phyloP scores from a whole-genome alignment of 495 filamentous ascomycete species.

The Penicillium odoratum region DNA sequence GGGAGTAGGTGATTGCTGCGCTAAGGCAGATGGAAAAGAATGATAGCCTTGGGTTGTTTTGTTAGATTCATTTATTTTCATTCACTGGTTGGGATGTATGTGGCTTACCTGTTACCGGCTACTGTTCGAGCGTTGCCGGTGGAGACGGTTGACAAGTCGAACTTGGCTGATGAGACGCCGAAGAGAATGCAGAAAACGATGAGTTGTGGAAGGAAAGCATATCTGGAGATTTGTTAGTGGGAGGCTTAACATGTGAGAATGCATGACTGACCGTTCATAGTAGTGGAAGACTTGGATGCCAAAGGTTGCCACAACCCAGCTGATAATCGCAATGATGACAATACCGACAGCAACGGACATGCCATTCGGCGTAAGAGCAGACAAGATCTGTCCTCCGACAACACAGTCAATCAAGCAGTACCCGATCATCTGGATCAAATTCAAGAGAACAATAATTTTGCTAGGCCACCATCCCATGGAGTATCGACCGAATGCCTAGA shows the following conservation, averaged over 20 bases:
- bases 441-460: slow-evolving; percentile 70
- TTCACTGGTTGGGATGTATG: not conserved
- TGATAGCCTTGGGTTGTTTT: slow-evolving; percentile 45
- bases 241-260: too few relatives aligned
- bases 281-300: slow-evolving; percentile 70
- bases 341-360: slow-evolving; percentile 69
- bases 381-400: slow-evolving; percentile 72
- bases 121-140: slow-evolving; percentile 52
- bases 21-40: slow-evolving; percentile 68
- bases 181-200: slow-evolving; percentile 66
- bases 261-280: slow-evolving; percentile 59
- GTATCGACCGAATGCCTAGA: slow-evolving; percentile 65
- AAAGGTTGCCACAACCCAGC: slow-evolving; percentile 68
- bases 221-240: slow-evolving; percentile 36
- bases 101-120: slow-evolving; percentile 50
- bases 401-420: slow-evolving; percentile 71
- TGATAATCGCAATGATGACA: slow-evolving; percentile 65
- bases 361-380: slow-evolving; percentile 61
- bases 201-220: slow-evolving; percentile 68
- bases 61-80: slow-evolving; percentile 1
- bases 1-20: slow-evolving; percentile 63
- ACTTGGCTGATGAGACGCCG: slow-evolving; percentile 63
- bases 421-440: slow-evolving; percentile 69
- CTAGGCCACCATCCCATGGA: slow-evolving; percentile 81
- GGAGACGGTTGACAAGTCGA: slow-evolving; percentile 56